A percentile compares a stretch with the other conserved stretches of the same genome.
Conservation (phyloP, 768 basidiomycete species). For the Mycena leptocephala region DNA sequence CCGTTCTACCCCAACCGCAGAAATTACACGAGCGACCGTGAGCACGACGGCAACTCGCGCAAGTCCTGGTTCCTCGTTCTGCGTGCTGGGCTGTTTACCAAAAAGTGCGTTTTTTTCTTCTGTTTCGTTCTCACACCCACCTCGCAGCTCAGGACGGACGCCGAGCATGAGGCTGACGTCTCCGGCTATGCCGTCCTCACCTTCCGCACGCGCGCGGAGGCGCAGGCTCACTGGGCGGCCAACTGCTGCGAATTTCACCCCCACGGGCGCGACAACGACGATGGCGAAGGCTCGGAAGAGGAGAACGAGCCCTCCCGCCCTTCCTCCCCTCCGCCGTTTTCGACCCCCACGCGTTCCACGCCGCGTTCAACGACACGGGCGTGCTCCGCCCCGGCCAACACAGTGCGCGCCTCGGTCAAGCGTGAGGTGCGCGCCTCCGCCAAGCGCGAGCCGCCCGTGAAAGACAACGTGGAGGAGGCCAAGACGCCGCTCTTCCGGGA, state of each 20-base stretch:
- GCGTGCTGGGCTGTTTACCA: not conserved
- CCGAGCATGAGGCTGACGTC: not conserved
- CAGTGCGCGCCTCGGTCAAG: not conserved
- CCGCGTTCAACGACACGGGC: not conserved
- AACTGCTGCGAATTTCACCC: not conserved
- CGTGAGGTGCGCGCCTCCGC: too few species aligned
- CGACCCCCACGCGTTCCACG: not conserved
- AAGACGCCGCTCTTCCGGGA: not conserved
- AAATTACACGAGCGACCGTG: not conserved
- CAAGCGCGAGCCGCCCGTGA: not conserved
- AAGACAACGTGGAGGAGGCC: not conserved
- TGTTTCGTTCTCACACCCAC: not conserved
- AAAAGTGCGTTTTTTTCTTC: not conserved
- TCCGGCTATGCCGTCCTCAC: not conserved
- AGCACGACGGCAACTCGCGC: not conserved
- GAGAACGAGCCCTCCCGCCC: not conserved
- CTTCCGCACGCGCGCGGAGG: not conserved
- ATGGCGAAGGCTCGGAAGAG: not conserved
- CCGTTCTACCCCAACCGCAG: not conserved
- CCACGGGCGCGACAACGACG: not conserved
- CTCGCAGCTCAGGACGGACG: not conserved
- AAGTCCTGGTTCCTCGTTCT: not conserved
- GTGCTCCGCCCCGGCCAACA: not conserved
- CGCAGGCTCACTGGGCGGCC: not conserved
- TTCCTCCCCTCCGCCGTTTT: not conserved